Evolutionary conservation across 768 basidiomycete species (phyloP).

Genomic region (Hirschioporus abietinus): DNA sequence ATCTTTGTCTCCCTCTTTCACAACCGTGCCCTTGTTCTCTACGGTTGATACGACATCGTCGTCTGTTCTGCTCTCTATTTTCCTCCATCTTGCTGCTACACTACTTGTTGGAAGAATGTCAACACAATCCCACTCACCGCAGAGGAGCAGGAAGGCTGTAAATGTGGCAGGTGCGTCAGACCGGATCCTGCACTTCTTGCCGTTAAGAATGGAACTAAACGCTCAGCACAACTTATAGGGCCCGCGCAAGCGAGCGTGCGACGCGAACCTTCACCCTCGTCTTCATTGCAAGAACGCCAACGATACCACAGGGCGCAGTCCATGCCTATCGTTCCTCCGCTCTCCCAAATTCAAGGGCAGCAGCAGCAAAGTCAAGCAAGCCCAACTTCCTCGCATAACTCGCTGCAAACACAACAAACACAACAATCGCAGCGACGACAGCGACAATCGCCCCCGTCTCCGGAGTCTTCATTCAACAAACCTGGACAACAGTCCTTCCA

Average conservation of each 20-base stretch:
- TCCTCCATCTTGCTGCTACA: background rate
- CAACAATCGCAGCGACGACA: conserved; percentile 31
- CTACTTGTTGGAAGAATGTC: background rate
- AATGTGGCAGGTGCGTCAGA: background rate
- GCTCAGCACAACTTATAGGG: background rate
- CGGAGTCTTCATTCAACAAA: conserved; percentile 24
- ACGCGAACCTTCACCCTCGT: conserved; percentile 39
- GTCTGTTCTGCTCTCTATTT: background rate
- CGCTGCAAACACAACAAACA: conserved; percentile 8
- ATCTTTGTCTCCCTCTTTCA: background rate
- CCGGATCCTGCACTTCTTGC: conserved; percentile 1
- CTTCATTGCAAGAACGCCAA: conserved; percentile 40
- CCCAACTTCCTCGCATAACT: conserved; percentile 27
- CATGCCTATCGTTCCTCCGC: conserved; percentile 55
- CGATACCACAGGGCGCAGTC: conserved; percentile 55
- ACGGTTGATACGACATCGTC: background rate
- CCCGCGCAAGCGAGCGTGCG: conserved; percentile 27
- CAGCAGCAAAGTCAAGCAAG: conserved; percentile 29
- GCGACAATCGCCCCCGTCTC: conserved; percentile 26
- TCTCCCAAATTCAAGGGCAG: conserved; percentile 48
- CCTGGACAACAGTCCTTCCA: conserved; percentile 20
- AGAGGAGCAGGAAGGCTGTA: background rate
- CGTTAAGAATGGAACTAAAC: background rate
- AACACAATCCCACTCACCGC: background rate
- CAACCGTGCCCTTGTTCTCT: background rate